Evolutionary conservation across 2,329 filamentous ascomycete species (phyloP), one percentile per base, ranked within the genome.

Genomic region (Calonectria pseudoturangicola): DNA sequence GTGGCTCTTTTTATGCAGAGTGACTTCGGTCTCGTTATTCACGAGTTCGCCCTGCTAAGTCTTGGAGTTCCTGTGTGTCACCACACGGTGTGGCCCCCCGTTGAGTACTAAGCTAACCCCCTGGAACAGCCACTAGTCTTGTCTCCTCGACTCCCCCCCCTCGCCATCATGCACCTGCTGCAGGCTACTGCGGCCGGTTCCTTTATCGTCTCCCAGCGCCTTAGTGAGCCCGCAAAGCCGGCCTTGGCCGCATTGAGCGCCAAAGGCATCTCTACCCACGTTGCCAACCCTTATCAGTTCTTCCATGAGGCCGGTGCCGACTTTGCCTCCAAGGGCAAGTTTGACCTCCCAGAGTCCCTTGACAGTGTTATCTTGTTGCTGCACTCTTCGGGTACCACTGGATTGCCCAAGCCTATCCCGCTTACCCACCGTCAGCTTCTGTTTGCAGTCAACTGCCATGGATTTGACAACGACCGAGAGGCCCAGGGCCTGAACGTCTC

Each of bases 301-400:
- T 77, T 66, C 54, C 63, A 70, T 15, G 70, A 73, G 67, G 33
- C 65, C 3, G 68, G 71, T 33, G 63, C 39, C 25, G 71, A 71
- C 50, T 64, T 65, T n/a, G 68, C 66, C 51, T 67, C 71, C 67
- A 72, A 73, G 47, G 64, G 36, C 62, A 72, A 66, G 28, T 72
- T 71, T 65, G 45, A 75, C 9, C 63, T 69, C 3, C 74, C 76
- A 25, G 70, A 74, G 58, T 76, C 77, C 28, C 74, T 68, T n/a
- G 77, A 82, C 66, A 71, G 70, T 7, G 60, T 70, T 10, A 73
- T 76, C n/a, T 39, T 83, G 28, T 78, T 83, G 28, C 74, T 84
- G 5, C 82, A 84, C 69, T 83, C 81, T 4, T 83, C 82, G 0
- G 82, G 83, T 0, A 83, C 82, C 6, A 84, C 83, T 1, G 83